Evolutionary conservation across 1,284 basidiomycete species (phyloP).

Genomic region (Afroboletus lepidellus): DNA sequence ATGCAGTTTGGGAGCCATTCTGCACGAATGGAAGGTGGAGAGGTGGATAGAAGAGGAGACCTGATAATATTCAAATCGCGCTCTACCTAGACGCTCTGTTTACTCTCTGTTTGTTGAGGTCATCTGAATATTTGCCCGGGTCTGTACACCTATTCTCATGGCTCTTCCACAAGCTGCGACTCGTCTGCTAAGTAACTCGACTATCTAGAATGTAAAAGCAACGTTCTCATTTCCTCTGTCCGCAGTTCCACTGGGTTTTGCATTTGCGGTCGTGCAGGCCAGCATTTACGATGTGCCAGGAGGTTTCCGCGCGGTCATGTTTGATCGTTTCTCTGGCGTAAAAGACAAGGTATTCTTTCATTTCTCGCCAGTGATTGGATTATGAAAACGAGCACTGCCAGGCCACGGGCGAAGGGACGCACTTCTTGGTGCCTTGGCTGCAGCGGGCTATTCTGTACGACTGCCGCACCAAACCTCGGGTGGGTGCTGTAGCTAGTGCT

Average conservation of each 20-base stretch:
- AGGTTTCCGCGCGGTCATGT: conserved; percentile 96
- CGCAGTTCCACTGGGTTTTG: conserved; percentile 75
- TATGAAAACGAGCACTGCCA: conserved; percentile 30
- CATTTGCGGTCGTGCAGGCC: conserved; percentile 64
- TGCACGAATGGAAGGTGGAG: conserved; percentile 77
- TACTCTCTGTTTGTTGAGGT: conserved; percentile 23
- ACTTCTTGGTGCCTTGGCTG: conserved; percentile 94
- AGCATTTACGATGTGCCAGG: conserved; percentile 93
- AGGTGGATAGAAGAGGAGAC: conserved; percentile 55
- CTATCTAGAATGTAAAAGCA: background rate
- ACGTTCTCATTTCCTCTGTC: conserved; percentile 5
- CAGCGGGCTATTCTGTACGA: conserved; percentile 97
- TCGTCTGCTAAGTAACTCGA: conserved; percentile 45
- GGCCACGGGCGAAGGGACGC: conserved; percentile 94
- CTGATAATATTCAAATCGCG: conserved; percentile 18
- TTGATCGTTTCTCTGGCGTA: conserved; percentile 96
- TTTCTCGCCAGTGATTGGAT: background rate
- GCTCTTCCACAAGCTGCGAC: conserved; percentile 48
- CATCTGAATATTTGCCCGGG: background rate
- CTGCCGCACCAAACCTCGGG: conserved; percentile 94
- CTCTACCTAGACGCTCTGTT: conserved; percentile 15
- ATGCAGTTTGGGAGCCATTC: conserved; percentile 98
- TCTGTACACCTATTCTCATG: conserved; percentile 31
- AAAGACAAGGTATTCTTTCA: conserved; percentile 57
- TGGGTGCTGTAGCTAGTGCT: conserved; percentile 38